Percentiles rank a stretch among this genome's conserved stretches.
These are phyloP conservation scores for Pistacia vera DNA, from an alignment of 345 rosid genomes.

Conservation along the genomic window DNA sequence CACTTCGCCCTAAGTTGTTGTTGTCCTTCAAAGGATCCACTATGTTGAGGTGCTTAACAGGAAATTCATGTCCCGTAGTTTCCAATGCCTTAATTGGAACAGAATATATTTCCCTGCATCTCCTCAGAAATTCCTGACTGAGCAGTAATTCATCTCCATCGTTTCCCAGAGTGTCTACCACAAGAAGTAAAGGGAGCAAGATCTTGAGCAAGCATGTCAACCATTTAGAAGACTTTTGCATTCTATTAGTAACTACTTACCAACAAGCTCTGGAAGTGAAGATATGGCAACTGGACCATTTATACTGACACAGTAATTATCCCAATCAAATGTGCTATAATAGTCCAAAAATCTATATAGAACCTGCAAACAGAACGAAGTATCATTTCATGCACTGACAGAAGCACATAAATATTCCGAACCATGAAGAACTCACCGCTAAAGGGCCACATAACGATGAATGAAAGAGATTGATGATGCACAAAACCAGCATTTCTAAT, in stretches of 20 bases:
- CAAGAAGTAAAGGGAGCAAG: conserved; percentile 17
- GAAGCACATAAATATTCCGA: conserved; percentile 1
- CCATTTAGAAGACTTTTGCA: neutral
- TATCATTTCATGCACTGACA: conserved; percentile 1
- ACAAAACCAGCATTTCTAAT: conserved; percentile 71
- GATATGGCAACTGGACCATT: conserved; percentile 67
- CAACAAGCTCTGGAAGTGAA: conserved; percentile 50
- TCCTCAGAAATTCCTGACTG: conserved; percentile 54
- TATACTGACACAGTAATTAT: conserved; percentile 53
- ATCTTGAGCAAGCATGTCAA: neutral
- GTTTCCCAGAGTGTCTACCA: conserved; percentile 40
- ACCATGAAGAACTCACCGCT: conserved; percentile 47
- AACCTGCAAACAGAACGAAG: conserved; percentile 45
- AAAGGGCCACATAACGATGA: conserved; percentile 72
- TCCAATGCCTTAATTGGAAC: conserved; percentile 43
- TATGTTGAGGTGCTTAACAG: conserved; percentile 68
- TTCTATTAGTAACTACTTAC: conserved; percentile 40
- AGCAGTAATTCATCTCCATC: conserved; percentile 51
- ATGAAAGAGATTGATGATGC: conserved; percentile 73
- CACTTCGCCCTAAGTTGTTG: conserved; percentile 94
- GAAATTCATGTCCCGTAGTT: conserved; percentile 43
- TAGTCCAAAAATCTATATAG: conserved; percentile 71
- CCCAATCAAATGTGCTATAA: conserved; percentile 87
- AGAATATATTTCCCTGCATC: conserved; percentile 49
- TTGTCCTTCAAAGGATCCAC: conserved; percentile 79